phyloP scores from a whole-genome alignment of 805 yeast species.

The Kazachstania martiniae region DNA sequence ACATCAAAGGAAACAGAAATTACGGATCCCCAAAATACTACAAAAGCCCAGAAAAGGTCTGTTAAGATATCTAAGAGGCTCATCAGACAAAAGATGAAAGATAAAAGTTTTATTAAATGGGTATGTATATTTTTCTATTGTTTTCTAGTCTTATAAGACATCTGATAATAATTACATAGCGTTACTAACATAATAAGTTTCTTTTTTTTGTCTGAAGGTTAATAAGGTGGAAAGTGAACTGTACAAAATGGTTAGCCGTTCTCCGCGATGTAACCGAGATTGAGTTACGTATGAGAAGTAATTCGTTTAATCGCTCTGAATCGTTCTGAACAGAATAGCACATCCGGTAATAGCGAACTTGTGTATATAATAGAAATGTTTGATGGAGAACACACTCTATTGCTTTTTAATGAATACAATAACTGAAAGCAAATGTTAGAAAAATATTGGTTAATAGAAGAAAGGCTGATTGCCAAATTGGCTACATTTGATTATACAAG shows the following conservation, averaged over 20 bases:
- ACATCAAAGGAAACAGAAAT: not conserved
- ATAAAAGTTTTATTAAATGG: slow-evolving; percentile 20
- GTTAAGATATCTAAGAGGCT: slow-evolving; percentile 11
- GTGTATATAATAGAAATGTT: not conserved
- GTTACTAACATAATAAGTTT: slow-evolving; percentile 1
- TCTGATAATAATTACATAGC: not conserved
- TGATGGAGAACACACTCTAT: not conserved
- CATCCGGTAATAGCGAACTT: not conserved
- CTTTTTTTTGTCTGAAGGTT: slow-evolving; percentile 1
- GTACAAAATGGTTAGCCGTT: slow-evolving; percentile 2
- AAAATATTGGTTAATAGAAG: slow-evolving; percentile 16
- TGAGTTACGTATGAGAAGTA: not conserved
- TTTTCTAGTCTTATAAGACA: not conserved
- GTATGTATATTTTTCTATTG: slow-evolving; percentile 9
- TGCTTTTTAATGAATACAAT: not conserved
- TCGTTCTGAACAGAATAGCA: not conserved
- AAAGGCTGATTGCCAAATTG: slow-evolving; percentile 9
- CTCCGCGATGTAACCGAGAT: not conserved
- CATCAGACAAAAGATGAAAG: slow-evolving; percentile 16
- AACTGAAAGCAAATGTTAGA: not conserved
- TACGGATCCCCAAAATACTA: not conserved
- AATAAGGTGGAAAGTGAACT: slow-evolving; percentile 8
- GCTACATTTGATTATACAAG: slow-evolving; percentile 11
- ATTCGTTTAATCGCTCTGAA: not conserved
- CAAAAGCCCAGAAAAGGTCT: not conserved